Evolutionary conservation across 257 asterid species (phyloP), one percentile per base, ranked within the genome.

Genomic region (Ajuga chamaepitys): DNA sequence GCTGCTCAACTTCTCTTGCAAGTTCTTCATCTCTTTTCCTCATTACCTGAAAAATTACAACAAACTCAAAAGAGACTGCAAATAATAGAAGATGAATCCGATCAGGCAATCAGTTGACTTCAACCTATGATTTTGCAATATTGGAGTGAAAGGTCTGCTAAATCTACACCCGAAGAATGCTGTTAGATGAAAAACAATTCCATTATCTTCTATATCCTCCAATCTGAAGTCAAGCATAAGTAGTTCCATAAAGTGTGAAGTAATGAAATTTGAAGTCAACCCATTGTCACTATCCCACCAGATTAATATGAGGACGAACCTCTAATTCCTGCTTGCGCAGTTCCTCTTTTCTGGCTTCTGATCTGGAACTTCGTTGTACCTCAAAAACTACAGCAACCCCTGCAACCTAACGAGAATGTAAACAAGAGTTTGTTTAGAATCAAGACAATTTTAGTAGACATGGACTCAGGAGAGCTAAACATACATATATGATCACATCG

Each of bases 311-410:
- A 21, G 47, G 34, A 68, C 22, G 65, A 52, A 87, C 97, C 97
- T 87, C 85, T 42, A 89, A 18, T 68, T 87, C 95, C 47, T 75
- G 85, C 73, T 55, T 80, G 18, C 88, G 91, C 20, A 64, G 47
- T 63, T 74, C 95, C 86, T 89, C 97, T 80, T 89, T 89, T 79
- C 86, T 80, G 75, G 97, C 95, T 83, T 89, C 97, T 62, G 97
- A 75, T 77, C 83, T 80, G 64, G 97, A 72, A 73, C 74, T 86
- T 73, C 95, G 82, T 85, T 89, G 95, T 76, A 85, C 92, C 83
- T 89, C 97, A 63, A 83, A 82, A 48, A 83, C 74, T 41, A 89
- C 82, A 58, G 85, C 92, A 58, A 3, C 81, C 55, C 91, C 95
- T 2, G 88, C 97, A 26, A 90, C 97, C 97, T 89, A 62, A 66